Evolutionary conservation across 2,329 filamentous ascomycete species (phyloP), one percentile per base, ranked within the genome.

Genomic region (Colletotrichum siamense): DNA sequence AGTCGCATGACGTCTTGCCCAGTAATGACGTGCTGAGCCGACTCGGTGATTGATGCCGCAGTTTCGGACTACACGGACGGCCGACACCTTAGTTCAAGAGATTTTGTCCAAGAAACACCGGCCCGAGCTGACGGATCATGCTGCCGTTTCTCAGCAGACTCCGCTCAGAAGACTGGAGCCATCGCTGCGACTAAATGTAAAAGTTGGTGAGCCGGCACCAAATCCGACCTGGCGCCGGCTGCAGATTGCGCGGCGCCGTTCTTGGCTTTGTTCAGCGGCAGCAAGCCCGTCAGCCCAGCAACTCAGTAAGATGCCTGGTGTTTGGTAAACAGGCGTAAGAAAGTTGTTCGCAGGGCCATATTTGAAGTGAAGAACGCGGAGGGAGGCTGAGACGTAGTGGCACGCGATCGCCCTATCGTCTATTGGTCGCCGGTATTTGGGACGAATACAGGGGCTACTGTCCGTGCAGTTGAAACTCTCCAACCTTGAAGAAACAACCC

Each of bases 371-470:
- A 28, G 30, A 64, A 49, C 13, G 28, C n/a, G 39, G 16, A 30
- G 65, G 59, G 49, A 69, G 59, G 59, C 70, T 74, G 74, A 69
- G 64, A 69, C 59, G 73, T 30, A 22, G 57, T 39, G 44, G 74
- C 74, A 74, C 70, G 74, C 70, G 49, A 74, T 32, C 65, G 74
- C 15, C 70, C 57, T n/a, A 52, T 65, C 28, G 22, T 61, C 22
- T 44, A 76, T 76, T 76, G 70, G 74, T 61, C 36, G 71, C 30
- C 57, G 28, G 64, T 28, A 73, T 49, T 73, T 59, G 44, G 57
- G 73, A 74, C 49, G 74, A 69, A 69, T 69, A 76, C 70, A 76
- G 74, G 70, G 74, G 74, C 64, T 59, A 22, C 67, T 52, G 74
- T 72, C 74, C 65, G 64, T 76, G 52, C 74, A 24, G 61, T 65